Evolutionary conservation across 805 yeast genomes (phyloP).

Genomic region (Pichia sporocuriosa): DNA sequence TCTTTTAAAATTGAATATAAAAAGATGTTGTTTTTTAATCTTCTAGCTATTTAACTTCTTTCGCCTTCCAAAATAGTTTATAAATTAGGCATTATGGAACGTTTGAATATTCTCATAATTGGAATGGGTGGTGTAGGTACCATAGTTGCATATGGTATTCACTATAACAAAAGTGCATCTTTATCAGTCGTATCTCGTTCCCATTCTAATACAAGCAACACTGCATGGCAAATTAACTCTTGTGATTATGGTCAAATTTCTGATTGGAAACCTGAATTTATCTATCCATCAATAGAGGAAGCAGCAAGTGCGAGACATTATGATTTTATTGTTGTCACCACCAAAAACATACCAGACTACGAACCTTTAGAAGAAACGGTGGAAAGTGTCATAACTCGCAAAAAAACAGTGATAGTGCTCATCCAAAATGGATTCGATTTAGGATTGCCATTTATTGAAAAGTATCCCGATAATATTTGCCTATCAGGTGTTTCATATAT

Average conservation of each 20-base stretch:
- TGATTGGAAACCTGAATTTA: slow-evolving; percentile 47
- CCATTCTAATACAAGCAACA: slow-evolving; percentile 39
- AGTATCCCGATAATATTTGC: slow-evolving; percentile 43
- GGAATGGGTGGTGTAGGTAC: slow-evolving; percentile 88
- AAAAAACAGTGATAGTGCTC: slow-evolving; percentile 43
- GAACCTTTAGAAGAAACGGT: slow-evolving; percentile 43
- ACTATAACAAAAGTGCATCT: slow-evolving; percentile 38
- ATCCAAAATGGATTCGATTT: slow-evolving; percentile 64
- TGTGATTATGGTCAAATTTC: slow-evolving; percentile 51
- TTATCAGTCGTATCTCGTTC: slow-evolving; percentile 53
- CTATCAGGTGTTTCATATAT: slow-evolving; percentile 61
- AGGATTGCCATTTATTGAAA: slow-evolving; percentile 46
- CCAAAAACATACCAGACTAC: slow-evolving; percentile 59
- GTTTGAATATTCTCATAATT: slow-evolving; percentile 32
- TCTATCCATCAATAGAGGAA: slow-evolving; percentile 30
- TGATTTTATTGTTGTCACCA: slow-evolving; percentile 53
- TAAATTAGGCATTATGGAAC: too few species aligned
- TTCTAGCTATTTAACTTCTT: too few species aligned
- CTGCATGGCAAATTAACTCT: slow-evolving; percentile 53
- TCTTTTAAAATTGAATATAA: too few species aligned
- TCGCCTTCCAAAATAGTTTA: too few species aligned
- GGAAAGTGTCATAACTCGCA: slow-evolving; percentile 41
- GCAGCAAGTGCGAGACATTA: slow-evolving; percentile 35
- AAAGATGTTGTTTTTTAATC: too few species aligned
- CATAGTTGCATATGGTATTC: slow-evolving; percentile 58